Evolutionary conservation across 2,329 filamentous ascomycete species (phyloP), one percentile per base, ranked within the genome.

Genomic region (Truncatella angustata): DNA sequence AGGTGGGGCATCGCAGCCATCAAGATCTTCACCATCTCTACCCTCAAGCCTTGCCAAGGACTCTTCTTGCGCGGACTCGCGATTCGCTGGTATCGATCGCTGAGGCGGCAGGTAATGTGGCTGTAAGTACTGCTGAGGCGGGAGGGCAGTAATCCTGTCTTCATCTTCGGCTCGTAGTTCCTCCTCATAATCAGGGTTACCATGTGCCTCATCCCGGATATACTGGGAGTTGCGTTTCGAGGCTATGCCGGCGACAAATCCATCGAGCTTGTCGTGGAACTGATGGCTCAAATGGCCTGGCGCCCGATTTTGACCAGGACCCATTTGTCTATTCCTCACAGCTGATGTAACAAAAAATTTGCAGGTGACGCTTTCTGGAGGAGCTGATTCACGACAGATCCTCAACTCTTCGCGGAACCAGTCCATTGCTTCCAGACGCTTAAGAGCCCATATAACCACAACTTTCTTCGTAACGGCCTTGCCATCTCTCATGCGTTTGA

Each of bases 361-460:
- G 75, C 92, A 97, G 21, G 89, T 90, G 7, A 97, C 89, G 26
- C 89, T 88, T 65, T 94, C 90, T 0, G 90, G 88, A 1, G 93
- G 93, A 9, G 93, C 92, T 46, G 85, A 87, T 69, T 97, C 90
- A 61, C 91, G 84, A 71, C 93, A 96, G 62, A 97, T 96, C 44
- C 91, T 84, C 53, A 97, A 78, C 69, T 97, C 93, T 71, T 97
- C 92, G 58, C 90, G 89, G 78, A 97, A 97, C 93, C 93, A 97
- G 66, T 97, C 91, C 85, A 97, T 91, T 1, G 91, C 90, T 69
- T 97, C 93, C 12, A 94, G 85, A 51, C 89, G 84, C 71, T 94
- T 96, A 59, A 97, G 76, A 4, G 92, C 86, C 93, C 93, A 97
- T n/a, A 97, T 83, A 1, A 97, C 90, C 14, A 94, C 87, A 4